Percentiles rank a stretch among this genome's conserved stretches.
phyloP scores from a whole-genome alignment of 495 filamentous ascomycete genomes.

The Terfezia boudieri region DNA sequence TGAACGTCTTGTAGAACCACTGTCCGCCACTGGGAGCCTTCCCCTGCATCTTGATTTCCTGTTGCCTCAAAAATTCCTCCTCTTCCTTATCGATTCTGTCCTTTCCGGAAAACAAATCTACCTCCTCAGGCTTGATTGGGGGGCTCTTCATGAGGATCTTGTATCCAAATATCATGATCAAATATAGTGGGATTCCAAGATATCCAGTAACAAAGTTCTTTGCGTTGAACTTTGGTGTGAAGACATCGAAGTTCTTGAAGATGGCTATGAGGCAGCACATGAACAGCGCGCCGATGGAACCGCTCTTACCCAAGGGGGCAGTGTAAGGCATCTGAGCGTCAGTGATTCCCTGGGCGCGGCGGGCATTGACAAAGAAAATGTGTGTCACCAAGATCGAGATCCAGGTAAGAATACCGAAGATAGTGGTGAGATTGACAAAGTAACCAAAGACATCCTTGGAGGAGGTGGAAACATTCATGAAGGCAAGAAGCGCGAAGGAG shows the following conservation, averaged over 20 bases:
- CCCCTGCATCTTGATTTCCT: constrained; percentile 26
- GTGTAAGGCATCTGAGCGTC: constrained; percentile 43
- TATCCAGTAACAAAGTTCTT: constrained; percentile 66
- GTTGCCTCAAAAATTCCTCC: constrained; percentile 36
- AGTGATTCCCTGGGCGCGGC: constrained; percentile 47
- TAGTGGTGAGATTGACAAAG: constrained; percentile 66
- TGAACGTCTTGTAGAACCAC: constrained; percentile 39
- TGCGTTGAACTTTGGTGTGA: constrained; percentile 41
- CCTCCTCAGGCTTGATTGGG: constrained; percentile 31
- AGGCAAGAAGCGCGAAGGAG: constrained; percentile 44
- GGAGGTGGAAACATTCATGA: constrained; percentile 50
- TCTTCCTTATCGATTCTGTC: constrained; percentile 54
- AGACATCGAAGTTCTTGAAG: constrained; percentile 61
- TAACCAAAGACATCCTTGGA: constrained; percentile 53
- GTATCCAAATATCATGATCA: constrained; percentile 48
- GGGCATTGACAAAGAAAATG: constrained; percentile 54
- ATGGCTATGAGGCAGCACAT: constrained; percentile 50
- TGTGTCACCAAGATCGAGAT: constrained; percentile 66
- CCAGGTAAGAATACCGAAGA: constrained; percentile 65
- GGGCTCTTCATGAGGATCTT: constrained; percentile 34
- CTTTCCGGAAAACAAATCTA: constrained; percentile 51
- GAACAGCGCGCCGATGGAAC: constrained; percentile 42
- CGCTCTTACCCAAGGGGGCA: constrained; percentile 44
- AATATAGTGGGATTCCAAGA: constrained; percentile 57
- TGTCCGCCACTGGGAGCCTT: constrained; percentile 10